Evolutionary conservation across 1,284 basidiomycete genomes (phyloP), one percentile per base, ranked within the genome.

Genomic region (Dichomitus squalens): DNA sequence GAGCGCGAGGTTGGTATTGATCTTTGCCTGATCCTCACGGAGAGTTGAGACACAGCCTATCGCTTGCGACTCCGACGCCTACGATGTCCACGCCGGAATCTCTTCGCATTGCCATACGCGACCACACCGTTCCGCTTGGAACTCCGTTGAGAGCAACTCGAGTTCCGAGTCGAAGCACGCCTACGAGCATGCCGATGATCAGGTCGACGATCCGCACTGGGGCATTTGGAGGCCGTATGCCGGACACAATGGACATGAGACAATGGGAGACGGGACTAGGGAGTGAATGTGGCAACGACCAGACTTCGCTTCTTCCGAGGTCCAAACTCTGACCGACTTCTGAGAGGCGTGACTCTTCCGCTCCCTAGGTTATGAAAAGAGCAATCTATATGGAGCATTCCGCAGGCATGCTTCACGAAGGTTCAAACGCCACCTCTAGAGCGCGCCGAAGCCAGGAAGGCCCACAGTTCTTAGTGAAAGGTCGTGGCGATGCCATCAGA

Each of bases 221-320:
- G 36, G 35, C 48, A 25, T 23, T 21, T 35, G 34, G 11, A 36
- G 18, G 36, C 57, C 46, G 55, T 27, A 57, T 57, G 39, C 53
- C 55, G 50, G 55, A 27, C n/a, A 27, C 25, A 12, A 29, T 44
- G 41, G 41, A n/a, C 23, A 44, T 44, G 41, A 27, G 41, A 9
- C 41, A 29, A 25, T 44, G 25, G 23, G 25, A 27, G 41, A n/a
- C 25, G 25, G 25, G 23, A 44, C 29, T 44, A 27, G 41, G 41
- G 41, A n/a, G n/a, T n/a, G n/a, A n/a, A 23, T 44, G 25, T 27
- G 29, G 25, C 41, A 27, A 44, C n/a, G 18, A 27, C 27, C 41
- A 27, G 41, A 16, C 33, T 57, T 52, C 55, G 58, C 61, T 63
- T 63, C 61, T 63, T 63, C 61, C 53, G 58, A 63, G 61, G 61